phyloP scores from a whole-genome alignment of 169 alveolate genomes.

The Theileria orientalis region DNA sequence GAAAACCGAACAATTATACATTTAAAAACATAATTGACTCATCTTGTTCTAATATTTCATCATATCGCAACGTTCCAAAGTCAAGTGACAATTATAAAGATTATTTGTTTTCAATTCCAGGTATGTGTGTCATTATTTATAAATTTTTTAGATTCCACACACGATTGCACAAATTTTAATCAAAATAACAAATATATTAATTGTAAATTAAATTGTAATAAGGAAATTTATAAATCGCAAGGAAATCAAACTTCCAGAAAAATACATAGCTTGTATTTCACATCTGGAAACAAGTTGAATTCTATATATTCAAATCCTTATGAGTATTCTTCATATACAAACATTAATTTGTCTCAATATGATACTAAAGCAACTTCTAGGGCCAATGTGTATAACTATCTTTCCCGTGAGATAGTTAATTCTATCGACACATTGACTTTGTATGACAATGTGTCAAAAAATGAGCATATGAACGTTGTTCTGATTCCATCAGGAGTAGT shows the following conservation, averaged over 20 bases:
- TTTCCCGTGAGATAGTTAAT: constrained; percentile 47
- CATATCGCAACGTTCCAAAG: neutral
- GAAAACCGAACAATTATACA: neutral
- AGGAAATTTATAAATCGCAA: constrained; percentile 6
- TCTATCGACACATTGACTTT: constrained; percentile 22
- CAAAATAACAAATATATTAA: neutral
- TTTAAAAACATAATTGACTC: neutral
- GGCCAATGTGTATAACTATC: neutral
- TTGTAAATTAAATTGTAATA: neutral
- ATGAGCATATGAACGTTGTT: constrained; percentile 2
- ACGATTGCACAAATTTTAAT: neutral
- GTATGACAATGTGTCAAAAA: neutral
- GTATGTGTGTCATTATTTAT: neutral
- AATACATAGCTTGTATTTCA: constrained; percentile 22
- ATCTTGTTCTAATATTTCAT: constrained; percentile 2
- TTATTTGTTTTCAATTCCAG: neutral
- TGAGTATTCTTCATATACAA: constrained; percentile 28
- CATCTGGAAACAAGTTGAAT: constrained; percentile 20
- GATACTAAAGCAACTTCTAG: constrained; percentile 2
- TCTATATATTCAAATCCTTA: constrained; percentile 43
- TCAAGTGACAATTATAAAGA: neutral
- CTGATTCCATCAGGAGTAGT: constrained; percentile 52
- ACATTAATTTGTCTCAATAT: neutral
- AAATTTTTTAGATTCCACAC: neutral
- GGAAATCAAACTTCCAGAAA: constrained; percentile 19